Evolutionary conservation across 257 asterid genomes (phyloP).

Genomic region (Capsicum rhomboideum): DNA sequence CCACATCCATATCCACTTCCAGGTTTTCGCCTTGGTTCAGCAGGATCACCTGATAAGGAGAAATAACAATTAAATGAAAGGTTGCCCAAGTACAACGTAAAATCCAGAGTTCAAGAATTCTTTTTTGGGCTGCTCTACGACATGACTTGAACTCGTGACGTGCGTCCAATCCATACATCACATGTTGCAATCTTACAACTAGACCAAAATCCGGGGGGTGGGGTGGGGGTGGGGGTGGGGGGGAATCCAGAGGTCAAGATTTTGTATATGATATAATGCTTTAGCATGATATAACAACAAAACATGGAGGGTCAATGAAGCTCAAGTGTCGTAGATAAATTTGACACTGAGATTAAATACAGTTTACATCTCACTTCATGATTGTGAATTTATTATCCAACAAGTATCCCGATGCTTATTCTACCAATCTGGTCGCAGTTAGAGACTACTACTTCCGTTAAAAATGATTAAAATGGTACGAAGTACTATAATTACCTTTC

Average conservation of each 20-base stretch:
- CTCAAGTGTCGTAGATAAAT: not conserved
- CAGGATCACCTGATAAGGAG: conserved; percentile 69
- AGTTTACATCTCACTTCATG: not conserved
- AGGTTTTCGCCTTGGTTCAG: conserved; percentile 88
- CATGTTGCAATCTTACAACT: not conserved
- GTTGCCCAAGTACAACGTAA: not conserved
- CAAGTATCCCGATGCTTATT: not conserved
- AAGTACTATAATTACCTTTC: not conserved
- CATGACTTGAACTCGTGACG: not conserved
- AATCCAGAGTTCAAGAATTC: not conserved
- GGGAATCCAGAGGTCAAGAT: not conserved
- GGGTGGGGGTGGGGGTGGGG: no score
- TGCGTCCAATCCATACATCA: not conserved
- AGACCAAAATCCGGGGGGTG: not conserved
- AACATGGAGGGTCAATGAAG: not conserved
- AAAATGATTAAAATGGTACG: not conserved
- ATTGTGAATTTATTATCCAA: not conserved
- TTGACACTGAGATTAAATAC: not conserved
- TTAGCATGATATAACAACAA: not conserved
- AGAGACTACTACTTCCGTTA: not conserved
- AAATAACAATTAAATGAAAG: not conserved
- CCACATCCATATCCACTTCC: conserved; percentile 97
- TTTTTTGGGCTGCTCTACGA: not conserved
- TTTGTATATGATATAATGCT: not conserved
- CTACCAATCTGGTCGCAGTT: not conserved